Base-by-base conservation (phyloP, 129 eudicot species). In the Flaveria linearis region DNA sequence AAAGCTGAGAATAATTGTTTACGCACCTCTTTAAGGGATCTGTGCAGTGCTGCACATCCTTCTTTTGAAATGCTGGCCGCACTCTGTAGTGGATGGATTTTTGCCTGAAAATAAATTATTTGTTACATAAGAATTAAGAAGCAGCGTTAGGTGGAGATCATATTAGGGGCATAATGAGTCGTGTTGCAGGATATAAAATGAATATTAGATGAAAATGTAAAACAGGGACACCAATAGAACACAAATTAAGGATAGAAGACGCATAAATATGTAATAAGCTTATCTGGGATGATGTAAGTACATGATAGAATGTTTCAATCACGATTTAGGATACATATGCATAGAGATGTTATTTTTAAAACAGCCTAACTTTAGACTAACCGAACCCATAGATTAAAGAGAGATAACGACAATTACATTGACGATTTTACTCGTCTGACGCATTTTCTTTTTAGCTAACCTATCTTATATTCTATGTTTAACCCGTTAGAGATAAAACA, bases 1-100 rank as follows among this genome's bases (percentile, higher is more conserved):
- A 17, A 56, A 65, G 43, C 20, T 28, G 68, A 65, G 17, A 68
- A 23, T 0, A 46, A 14, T 6, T 77, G 51, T 77, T 49, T 25
- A 58, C 79, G n/a, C 62, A 94, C 98, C 98, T 94, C 96, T 76
- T 87, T 88, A 66, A 94, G 91, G 75, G 89, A 82, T 39, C 82
- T 84, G 81, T 68, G 92, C 82, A 94, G 70, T 53, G 90, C 84
- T 76, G 52, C 82, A 80, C 87, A 88, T 76, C 77, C 80, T 69
- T 91, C 98, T 85, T 86, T 87, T 70, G 98, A 82, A 33, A 94
- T 80, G 85, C 83, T 86, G 62, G 93, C 79, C 69, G 96, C 91
- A 69, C 46, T 81, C 77, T 91, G 97, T 73, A 76, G 72, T 16
- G 98, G 98, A 80, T 94, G 98, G 52, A 91, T 91, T 84, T 84